phyloP scores from a whole-genome alignment of 1,139 yeast genomes.

The Pichia sp. region DNA sequence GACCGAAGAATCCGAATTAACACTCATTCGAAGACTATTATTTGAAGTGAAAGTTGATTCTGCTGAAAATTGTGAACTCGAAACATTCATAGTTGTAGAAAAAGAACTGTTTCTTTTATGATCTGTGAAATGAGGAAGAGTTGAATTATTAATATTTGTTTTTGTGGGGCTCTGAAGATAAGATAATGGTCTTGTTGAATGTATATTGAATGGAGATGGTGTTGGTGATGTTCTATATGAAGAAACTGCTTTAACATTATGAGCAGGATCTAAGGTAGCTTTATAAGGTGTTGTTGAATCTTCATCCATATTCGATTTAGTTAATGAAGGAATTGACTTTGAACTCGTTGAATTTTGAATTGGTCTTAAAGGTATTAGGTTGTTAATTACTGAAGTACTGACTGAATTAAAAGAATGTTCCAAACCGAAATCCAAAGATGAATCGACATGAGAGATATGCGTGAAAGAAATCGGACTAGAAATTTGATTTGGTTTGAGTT shows the following conservation, averaged over 20 bases:
- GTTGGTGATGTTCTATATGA: constrained; percentile 27
- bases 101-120: constrained; percentile 1
- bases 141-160: not conserved
- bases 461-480: constrained; percentile 29
- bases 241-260: constrained; percentile 21
- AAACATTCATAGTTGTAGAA: not conserved
- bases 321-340: not conserved
- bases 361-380: constrained; percentile 2
- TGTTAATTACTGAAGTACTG: not conserved
- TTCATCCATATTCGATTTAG: not conserved
- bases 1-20: constrained; percentile 6
- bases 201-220: constrained; percentile 2
- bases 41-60: constrained; percentile 6
- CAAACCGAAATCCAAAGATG: constrained; percentile 25
- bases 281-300: not conserved
- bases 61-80: constrained; percentile 1
- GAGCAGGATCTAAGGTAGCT: constrained; percentile 3
- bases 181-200: constrained; percentile 8
- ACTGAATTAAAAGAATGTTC: constrained; percentile 20
- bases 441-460: constrained; percentile 30
- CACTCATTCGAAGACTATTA: constrained; percentile 4
- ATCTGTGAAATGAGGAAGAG: not conserved
- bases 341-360: not conserved
- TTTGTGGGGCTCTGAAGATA: not conserved
- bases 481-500: too few relatives aligned